Conservation (phyloP, 768 basidiomycete genomes). For the Mrakia frigida region DNA sequence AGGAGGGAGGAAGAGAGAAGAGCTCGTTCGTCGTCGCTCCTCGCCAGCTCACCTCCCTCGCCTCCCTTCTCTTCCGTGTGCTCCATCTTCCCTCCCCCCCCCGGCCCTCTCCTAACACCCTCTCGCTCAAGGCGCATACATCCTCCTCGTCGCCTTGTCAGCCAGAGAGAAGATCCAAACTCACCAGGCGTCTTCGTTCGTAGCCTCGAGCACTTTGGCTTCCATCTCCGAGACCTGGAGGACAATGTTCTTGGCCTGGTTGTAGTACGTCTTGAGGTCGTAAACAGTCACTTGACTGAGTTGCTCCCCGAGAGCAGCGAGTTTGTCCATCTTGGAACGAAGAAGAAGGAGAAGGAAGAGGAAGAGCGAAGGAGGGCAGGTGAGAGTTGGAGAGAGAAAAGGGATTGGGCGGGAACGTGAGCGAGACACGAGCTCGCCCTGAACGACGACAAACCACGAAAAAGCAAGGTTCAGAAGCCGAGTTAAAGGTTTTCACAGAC, state of each 20-base stretch:
- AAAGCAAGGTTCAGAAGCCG: too few species aligned
- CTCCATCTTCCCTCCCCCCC: background rate
- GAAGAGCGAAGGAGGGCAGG: background rate
- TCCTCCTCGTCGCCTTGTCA: too few species aligned
- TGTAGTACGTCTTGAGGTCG: constrained; percentile 91
- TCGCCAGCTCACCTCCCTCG: background rate
- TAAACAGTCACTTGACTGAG: constrained; percentile 51
- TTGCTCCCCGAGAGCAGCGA: constrained; percentile 1
- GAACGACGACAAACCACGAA: too few species aligned
- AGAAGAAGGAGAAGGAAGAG: background rate
- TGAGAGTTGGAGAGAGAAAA: background rate
- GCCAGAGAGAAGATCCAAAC: constrained; percentile 33
- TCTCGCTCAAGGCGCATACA: too few species aligned
- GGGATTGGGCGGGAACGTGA: too few species aligned
- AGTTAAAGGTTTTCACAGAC: too few species aligned
- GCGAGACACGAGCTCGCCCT: too few species aligned
- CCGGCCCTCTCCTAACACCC: too few species aligned
- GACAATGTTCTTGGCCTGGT: constrained; percentile 57
- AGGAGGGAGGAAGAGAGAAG: background rate
- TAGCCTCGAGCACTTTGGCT: constrained; percentile 91
- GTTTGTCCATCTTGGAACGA: background rate
- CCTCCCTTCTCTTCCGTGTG: background rate
- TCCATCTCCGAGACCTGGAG: constrained; percentile 96
- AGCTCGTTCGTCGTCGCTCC: background rate
- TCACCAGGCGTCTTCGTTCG: constrained; percentile 96